Conservation (phyloP, 225 moss, liverwort and hornwort genomes). For the Pleurozium schreberi region DNA sequence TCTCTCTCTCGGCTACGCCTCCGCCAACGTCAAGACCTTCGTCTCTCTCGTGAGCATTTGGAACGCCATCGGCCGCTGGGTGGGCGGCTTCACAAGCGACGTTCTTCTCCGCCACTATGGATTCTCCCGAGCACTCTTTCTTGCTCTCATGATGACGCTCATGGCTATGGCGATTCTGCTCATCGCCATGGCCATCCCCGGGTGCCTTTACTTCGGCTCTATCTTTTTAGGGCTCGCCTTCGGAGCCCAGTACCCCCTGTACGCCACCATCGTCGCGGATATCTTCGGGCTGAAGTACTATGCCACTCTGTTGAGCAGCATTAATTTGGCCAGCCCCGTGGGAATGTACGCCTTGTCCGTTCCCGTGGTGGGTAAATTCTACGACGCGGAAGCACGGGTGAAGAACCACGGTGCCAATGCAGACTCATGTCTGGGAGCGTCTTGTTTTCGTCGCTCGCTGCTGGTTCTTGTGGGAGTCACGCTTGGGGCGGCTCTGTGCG, state of each 20-base stretch:
- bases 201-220: slow-evolving; percentile 30
- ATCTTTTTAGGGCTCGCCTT: slow-evolving; percentile 31
- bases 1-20: slow-evolving; percentile 38
- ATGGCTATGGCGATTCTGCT: slow-evolving; percentile 22
- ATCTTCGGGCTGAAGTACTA: slow-evolving; percentile 38
- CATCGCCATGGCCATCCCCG: slow-evolving; percentile 26
- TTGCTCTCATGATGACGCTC: not conserved
- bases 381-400: slow-evolving; percentile 19
- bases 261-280: slow-evolving; percentile 25
- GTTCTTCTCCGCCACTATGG: slow-evolving; percentile 19
- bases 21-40: slow-evolving; percentile 28
- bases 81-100: slow-evolving; percentile 43
- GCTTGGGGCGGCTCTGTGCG: slow-evolving; percentile 8
- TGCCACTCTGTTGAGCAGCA: slow-evolving; percentile 7
- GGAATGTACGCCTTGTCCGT: slow-evolving; percentile 23
- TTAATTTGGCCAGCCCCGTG: slow-evolving; percentile 16
- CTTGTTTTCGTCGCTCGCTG: slow-evolving; percentile 19
- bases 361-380: slow-evolving; percentile 21
- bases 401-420: not conserved
- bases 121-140: slow-evolving; percentile 17
- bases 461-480: slow-evolving; percentile 20
- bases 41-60: slow-evolving; percentile 73
- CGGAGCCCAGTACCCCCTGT: slow-evolving; percentile 20
- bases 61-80: slow-evolving; percentile 63
- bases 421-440: not conserved